phyloP scores from a whole-genome alignment of 2,329 filamentous ascomycete genomes.

The Microdochium trichocladiopsis region DNA sequence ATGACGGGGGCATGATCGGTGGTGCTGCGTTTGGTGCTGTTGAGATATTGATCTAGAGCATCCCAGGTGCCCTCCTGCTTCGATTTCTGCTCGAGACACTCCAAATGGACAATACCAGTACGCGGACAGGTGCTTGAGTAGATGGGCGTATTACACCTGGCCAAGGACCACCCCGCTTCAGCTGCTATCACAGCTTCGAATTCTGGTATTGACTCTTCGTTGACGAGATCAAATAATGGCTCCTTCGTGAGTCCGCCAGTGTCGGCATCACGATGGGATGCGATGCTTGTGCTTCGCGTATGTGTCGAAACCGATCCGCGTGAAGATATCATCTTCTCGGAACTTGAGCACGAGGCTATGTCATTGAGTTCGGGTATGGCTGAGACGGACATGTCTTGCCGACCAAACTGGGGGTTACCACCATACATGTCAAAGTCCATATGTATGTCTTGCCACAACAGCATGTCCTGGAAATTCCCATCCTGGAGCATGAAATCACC shows the following conservation, averaged over 20 bases:
- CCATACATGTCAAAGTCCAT: slow-evolving; percentile 35
- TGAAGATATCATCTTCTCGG: slow-evolving; percentile 35
- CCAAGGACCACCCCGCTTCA: slow-evolving; percentile 43
- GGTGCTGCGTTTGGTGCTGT: neutral
- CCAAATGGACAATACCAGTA: slow-evolving; percentile 43
- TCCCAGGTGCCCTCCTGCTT: slow-evolving; percentile 33
- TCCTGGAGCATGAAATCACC: slow-evolving; percentile 26
- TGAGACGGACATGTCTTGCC: slow-evolving; percentile 25
- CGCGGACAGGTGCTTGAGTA: slow-evolving; percentile 37
- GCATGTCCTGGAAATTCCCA: slow-evolving; percentile 32
- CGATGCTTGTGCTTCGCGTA: slow-evolving; percentile 39
- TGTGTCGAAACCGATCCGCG: slow-evolving; percentile 29
- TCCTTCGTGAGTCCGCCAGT: slow-evolving; percentile 24
- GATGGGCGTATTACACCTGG: slow-evolving; percentile 38
- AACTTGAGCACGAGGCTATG: slow-evolving; percentile 26
- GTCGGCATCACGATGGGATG: slow-evolving; percentile 31
- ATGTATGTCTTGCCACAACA: slow-evolving; percentile 35
- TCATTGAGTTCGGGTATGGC: slow-evolving; percentile 32
- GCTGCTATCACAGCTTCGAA: slow-evolving; percentile 39
- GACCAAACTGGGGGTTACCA: slow-evolving; percentile 20
- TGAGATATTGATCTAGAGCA: slow-evolving; percentile 3
- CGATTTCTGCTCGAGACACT: slow-evolving; percentile 41
- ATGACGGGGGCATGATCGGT: slow-evolving; percentile 32
- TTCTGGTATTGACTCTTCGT: slow-evolving; percentile 28
- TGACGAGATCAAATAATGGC: slow-evolving; percentile 18